phyloP scores from a whole-genome alignment of 495 filamentous ascomycete species.

The Daldinia childiae region DNA sequence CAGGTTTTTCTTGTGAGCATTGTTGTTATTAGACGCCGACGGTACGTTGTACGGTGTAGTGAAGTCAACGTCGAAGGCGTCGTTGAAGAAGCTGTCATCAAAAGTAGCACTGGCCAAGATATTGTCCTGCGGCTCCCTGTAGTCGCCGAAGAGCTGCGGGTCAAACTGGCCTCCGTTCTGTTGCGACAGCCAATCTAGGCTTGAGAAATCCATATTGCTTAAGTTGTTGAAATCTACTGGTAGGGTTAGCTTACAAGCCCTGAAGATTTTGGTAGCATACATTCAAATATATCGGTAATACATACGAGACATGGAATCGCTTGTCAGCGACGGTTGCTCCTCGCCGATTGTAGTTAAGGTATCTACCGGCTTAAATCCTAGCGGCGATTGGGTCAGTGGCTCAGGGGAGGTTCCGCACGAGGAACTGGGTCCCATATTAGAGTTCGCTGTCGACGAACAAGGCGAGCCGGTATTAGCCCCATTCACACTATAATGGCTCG shows the following conservation, averaged over 20 bases:
- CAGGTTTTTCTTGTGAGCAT: constrained; percentile 70
- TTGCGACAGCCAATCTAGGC: constrained; percentile 80
- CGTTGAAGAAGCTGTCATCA: constrained; percentile 86
- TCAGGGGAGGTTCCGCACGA: constrained; percentile 78
- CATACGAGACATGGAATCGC: constrained; percentile 48
- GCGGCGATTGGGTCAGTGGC: constrained; percentile 63
- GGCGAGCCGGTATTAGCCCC: constrained; percentile 64
- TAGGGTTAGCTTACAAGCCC: constrained; percentile 20
- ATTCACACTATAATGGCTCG: constrained; percentile 55
- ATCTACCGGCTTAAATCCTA: constrained; percentile 68
- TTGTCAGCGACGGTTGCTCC: constrained; percentile 53
- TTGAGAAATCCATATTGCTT: constrained; percentile 51
- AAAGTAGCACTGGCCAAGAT: constrained; percentile 65
- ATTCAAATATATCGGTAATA: constrained; percentile 7
- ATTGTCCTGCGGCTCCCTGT: constrained; percentile 88
- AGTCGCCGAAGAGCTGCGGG: constrained; percentile 90
- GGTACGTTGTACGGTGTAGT: constrained; percentile 75
- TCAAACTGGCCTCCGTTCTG: constrained; percentile 92
- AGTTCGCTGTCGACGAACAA: constrained; percentile 67
- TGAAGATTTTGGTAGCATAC: not conserved
- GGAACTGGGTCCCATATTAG: constrained; percentile 67
- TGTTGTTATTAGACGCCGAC: constrained; percentile 31
- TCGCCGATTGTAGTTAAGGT: constrained; percentile 66
- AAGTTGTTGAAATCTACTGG: constrained; percentile 49
- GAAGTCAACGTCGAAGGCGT: constrained; percentile 84